These are phyloP conservation scores for Wickerhamomyces sydowiorum DNA, from an alignment of 805 yeast species.

Conservation along the genomic window DNA sequence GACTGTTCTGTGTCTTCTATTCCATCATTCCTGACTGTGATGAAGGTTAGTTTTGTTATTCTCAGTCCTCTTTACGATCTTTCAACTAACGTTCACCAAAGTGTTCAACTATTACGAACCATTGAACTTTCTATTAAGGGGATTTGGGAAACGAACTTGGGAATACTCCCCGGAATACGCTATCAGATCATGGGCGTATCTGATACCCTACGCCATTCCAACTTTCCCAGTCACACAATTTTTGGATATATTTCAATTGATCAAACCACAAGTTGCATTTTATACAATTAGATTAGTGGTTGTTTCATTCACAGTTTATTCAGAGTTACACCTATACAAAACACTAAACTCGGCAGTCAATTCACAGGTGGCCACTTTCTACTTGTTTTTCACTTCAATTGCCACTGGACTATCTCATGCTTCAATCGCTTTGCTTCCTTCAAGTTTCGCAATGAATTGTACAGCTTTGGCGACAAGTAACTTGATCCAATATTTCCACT, in stretches of 20 bases:
- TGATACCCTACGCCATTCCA: constrained; percentile 37
- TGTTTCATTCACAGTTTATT: constrained; percentile 32
- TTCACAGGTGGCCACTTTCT: constrained; percentile 41
- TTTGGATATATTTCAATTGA: constrained; percentile 8
- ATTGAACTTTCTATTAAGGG: constrained; percentile 65
- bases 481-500: constrained; percentile 28
- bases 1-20: constrained; percentile 39
- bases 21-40: constrained; percentile 88
- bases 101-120: constrained; percentile 95
- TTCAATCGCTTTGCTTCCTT: constrained; percentile 78
- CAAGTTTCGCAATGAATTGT: constrained; percentile 64
- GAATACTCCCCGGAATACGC: constrained; percentile 90
- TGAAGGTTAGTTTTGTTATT: constrained; percentile 39
- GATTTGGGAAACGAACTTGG: constrained; percentile 94
- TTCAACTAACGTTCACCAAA: neutral
- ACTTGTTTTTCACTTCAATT: constrained; percentile 52
- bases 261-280: constrained; percentile 32
- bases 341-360: constrained; percentile 29
- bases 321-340: constrained; percentile 49
- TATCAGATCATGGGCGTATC: constrained; percentile 79
- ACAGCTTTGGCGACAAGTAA: constrained; percentile 38
- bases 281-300: constrained; percentile 45
- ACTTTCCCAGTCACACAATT: constrained; percentile 14
- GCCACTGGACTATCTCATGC: constrained; percentile 89
- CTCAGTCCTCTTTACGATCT: neutral